Evolutionary conservation across 371 early-diverging fungal genomes (phyloP), one percentile per base, ranked within the genome.

Genomic region (Rhizopus sp.): DNA sequence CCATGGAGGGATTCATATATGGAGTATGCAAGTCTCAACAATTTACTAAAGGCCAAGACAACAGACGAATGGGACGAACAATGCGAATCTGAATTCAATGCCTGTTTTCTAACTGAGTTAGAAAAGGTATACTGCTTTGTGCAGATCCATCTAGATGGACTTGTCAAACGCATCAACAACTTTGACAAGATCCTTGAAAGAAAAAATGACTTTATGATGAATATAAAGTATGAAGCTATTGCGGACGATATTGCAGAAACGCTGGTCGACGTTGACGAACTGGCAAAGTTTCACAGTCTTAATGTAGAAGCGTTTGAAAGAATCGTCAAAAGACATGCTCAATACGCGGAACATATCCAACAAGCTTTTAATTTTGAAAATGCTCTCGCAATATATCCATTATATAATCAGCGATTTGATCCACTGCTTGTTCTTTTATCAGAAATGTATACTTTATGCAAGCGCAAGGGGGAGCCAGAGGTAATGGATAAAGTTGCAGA

Each of bases 321-420:
- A 77, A 87, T 95, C 44, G 72, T 95, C 53, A 90, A 93, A 66
- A 93, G 93, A 67, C 94, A 95, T 62, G 97, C 95, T 69, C 91
- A 91, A 23, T 38, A 52, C 47, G 65, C 64, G 5, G 64, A 77
- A 8, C 88, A 81, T 70, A 70, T 79, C 32, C 81, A 95, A 45
- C 86, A 84, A 70, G 83, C 88, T n/a, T 75, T 85, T 60, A 95
- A 93, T 70, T 70, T 94, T 65, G 75, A 83, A 78, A 59, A 82
- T 82, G 72, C 96, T 49, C 85, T 91, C 6, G 56, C 51, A 4
- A 30, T 35, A 1, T 59, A 58, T 37, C 62, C 69, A 7, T 41
- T 69, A 1, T 62, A 69, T 39, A 58, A 62, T 6, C 71, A 68
- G 38, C 59, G 66, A n/a, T 70, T 74, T 48, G 71, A 74, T 50